Evolutionary conservation across 495 filamentous ascomycete genomes (phyloP), one percentile per base, ranked within the genome.

Genomic region (Xeromyces bisporus): DNA sequence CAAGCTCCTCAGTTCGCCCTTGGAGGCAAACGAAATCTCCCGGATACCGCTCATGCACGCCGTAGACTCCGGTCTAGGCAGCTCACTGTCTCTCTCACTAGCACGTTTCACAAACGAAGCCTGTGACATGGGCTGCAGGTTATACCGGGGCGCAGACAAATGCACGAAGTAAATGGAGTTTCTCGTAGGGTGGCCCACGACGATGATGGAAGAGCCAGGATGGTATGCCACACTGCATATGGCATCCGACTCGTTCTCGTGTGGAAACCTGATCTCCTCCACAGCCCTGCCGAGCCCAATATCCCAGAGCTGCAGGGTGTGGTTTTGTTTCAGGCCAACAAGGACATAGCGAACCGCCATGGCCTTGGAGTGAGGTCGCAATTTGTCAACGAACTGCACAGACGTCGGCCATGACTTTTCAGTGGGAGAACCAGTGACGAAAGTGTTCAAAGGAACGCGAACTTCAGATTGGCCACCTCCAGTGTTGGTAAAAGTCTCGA

Each of bases 231-330:
- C 76, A 43, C 86, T 96, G 60, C 91, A 96, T 34, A 93, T 83
- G 12, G 84, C 82, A 58, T 99, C 91, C 7, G 82, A 86, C 54
- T 99, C 91, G 41, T 87, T 92, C 56, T 79, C 78, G 47, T 99
- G 91, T 4, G 91, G 91, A 36, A 99, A 76, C 52, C 87, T 84
- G 44, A 96, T 70, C 59, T 99, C 91, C 52, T 96, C 85, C 29
- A 99, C 89, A 17, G 86, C 77, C 59, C 91, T 93, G 33, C 75
- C 75, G 3, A 99, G 73, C 34, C 80, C 81, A 52, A 99, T 79
- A 68, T 99, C 91, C 91, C 91, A 99, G 34, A 99, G 69, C 61
- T 99, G 91, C 37, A 99, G 74, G 29, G 85, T 89, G 58, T 99
- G 91, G 52, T 99, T 99, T 52, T 96, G 91, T 60, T 94, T 96